phyloP scores from a whole-genome alignment of 1,284 basidiomycete genomes.

The Sanghuangporus sanghuang region DNA sequence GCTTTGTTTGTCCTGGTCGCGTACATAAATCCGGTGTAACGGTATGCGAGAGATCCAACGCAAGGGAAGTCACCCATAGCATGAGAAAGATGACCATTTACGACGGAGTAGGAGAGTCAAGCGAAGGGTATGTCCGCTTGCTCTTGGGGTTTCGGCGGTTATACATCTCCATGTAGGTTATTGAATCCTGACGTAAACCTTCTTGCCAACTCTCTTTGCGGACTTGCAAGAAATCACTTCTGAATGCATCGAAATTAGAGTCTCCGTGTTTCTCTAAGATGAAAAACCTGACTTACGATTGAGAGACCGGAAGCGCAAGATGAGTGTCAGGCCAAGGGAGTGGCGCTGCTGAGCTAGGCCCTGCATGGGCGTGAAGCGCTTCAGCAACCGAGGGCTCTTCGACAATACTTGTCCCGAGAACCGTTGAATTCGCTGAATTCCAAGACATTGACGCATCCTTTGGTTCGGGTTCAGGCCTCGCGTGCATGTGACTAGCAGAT shows the following conservation, averaged over 20 bases:
- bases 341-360: not conserved
- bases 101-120: not conserved
- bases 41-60: too few relatives aligned
- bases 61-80: too few relatives aligned
- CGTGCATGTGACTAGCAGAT: too few relatives aligned
- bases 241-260: not conserved
- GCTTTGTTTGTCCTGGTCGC: too few relatives aligned
- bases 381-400: not conserved
- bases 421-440: not conserved
- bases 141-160: not conserved
- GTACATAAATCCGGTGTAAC: too few relatives aligned
- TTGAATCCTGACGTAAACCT: conserved; percentile 1
- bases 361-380: not conserved
- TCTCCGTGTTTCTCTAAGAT: too few relatives aligned
- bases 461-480: not conserved
- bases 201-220: not conserved
- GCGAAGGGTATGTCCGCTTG: not conserved
- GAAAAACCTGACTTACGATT: not conserved
- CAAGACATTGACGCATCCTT: not conserved
- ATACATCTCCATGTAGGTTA: conserved; percentile 7
- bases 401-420: not conserved
- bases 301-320: not conserved
- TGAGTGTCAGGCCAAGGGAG: too few relatives aligned
- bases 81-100: not conserved
- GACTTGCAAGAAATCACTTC: not conserved